These are phyloP conservation scores for Wickerhamomyces strasburgensis DNA, from an alignment of 805 yeast genomes.

Conservation along the genomic window DNA sequence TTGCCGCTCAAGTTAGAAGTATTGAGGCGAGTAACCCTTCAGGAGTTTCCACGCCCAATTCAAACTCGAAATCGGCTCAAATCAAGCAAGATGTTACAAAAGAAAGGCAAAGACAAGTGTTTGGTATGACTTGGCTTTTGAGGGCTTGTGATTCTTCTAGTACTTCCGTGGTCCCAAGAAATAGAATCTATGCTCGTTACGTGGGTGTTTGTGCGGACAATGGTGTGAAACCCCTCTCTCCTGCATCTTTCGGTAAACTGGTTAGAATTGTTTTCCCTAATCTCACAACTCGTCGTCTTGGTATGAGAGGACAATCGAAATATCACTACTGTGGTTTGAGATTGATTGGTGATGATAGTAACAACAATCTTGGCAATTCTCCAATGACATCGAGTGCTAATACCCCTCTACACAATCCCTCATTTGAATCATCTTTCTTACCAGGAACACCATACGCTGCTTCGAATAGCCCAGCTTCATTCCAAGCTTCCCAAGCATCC, in stretches of 20 bases:
- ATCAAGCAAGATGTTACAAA: slow-evolving; percentile 24
- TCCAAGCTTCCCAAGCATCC: slow-evolving; percentile 22
- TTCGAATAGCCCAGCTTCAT: slow-evolving; percentile 24
- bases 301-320: slow-evolving; percentile 72
- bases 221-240: slow-evolving; percentile 55
- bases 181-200: slow-evolving; percentile 63
- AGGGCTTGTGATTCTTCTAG: slow-evolving; percentile 50
- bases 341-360: slow-evolving; percentile 32
- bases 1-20: slow-evolving; percentile 40
- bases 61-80: slow-evolving; percentile 22
- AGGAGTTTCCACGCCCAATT: slow-evolving; percentile 20
- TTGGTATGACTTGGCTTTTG: slow-evolving; percentile 78
- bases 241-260: slow-evolving; percentile 74
- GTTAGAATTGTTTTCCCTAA: slow-evolving; percentile 59
- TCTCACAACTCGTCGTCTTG: slow-evolving; percentile 67
- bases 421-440: slow-evolving; percentile 22
- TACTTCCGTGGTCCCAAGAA: slow-evolving; percentile 57
- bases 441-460: slow-evolving; percentile 28
- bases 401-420: slow-evolving; percentile 22
- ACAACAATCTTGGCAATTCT: slow-evolving; percentile 10
- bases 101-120: slow-evolving; percentile 67
- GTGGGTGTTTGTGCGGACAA: slow-evolving; percentile 51
- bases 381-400: slow-evolving; percentile 21
- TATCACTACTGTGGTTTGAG: slow-evolving; percentile 79
- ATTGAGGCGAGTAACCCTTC: slow-evolving; percentile 30